Percentiles rank a stretch among this genome's conserved stretches.
phyloP scores from a whole-genome alignment of 1,284 basidiomycete species.

The Microbotryomycetes sp. region DNA sequence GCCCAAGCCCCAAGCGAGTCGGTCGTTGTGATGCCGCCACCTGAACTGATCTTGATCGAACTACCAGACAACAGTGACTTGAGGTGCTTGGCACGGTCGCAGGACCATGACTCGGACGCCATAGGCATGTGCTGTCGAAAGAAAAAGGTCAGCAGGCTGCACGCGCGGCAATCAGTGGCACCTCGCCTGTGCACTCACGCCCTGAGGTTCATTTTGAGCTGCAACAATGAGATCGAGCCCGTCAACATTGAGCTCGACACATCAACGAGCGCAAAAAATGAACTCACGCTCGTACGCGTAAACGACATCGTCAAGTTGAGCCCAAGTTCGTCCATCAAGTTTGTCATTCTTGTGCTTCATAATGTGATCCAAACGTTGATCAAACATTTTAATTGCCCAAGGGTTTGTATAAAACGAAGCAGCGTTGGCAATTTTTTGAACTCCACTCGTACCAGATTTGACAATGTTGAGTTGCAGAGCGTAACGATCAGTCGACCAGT shows the following conservation, averaged over 20 bases:
- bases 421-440: slow-evolving; percentile 31
- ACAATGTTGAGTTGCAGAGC: slow-evolving; percentile 35
- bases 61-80: slow-evolving; percentile 37
- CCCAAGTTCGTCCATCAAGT: slow-evolving; percentile 46
- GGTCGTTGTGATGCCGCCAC: slow-evolving; percentile 45
- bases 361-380: slow-evolving; percentile 39
- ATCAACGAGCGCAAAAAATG: too few relatives aligned
- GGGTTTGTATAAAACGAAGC: slow-evolving; percentile 32
- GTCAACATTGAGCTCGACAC: not conserved
- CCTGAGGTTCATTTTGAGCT: slow-evolving; percentile 48
- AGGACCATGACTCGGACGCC: slow-evolving; percentile 41
- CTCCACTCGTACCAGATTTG: slow-evolving; percentile 26
- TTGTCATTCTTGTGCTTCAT: slow-evolving; percentile 45
- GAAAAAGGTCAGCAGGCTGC: not conserved
- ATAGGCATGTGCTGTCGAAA: slow-evolving; percentile 39
- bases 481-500: slow-evolving; percentile 37
- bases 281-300: slow-evolving; percentile 41
- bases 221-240: slow-evolving; percentile 34
- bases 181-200: slow-evolving; percentile 1
- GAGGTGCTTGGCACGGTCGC: slow-evolving; percentile 45
- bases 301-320: slow-evolving; percentile 47
- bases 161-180: too few relatives aligned
- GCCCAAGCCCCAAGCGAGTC: slow-evolving; percentile 44
- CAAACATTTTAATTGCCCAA: slow-evolving; percentile 35
- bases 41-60: slow-evolving; percentile 44